phyloP scores from a whole-genome alignment of 805 yeast species.

The Dipodascus albidus region DNA sequence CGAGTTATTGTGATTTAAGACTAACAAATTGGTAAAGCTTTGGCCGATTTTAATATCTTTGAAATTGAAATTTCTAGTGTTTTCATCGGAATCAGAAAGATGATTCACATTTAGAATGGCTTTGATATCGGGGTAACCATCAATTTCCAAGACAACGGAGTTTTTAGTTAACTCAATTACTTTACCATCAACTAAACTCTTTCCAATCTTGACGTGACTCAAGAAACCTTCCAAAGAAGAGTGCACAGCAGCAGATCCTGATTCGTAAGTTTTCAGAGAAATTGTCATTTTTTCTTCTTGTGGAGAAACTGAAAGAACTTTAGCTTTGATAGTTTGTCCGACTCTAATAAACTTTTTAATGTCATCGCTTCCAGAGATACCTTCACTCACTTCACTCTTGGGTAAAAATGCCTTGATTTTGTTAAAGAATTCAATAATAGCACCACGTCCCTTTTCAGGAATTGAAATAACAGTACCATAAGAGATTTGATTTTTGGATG shows the following conservation, averaged over 20 bases:
- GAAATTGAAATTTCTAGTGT: constrained; percentile 45
- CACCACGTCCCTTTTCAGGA: constrained; percentile 51
- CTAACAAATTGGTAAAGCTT: constrained; percentile 41
- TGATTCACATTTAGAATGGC: constrained; percentile 64
- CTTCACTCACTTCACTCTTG: constrained; percentile 75
- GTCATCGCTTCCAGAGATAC: constrained; percentile 52
- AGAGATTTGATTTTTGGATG: constrained; percentile 42
- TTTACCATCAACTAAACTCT: constrained; percentile 44
- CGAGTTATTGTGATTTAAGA: constrained; percentile 54
- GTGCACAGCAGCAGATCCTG: not conserved
- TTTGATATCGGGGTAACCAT: constrained; percentile 45
- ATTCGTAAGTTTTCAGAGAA: constrained; percentile 40
- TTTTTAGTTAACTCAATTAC: constrained; percentile 71
- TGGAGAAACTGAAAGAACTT: constrained; percentile 46
- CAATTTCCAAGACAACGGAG: constrained; percentile 52
- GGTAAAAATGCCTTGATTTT: constrained; percentile 72
- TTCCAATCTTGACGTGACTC: constrained; percentile 28
- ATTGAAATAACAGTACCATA: constrained; percentile 66
- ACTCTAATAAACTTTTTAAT: constrained; percentile 69
- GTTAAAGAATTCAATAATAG: constrained; percentile 75
- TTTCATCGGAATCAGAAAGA: constrained; percentile 65
- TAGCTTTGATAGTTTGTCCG: constrained; percentile 76
- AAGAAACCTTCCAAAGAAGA: constrained; percentile 11
- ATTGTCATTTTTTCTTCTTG: constrained; percentile 49
- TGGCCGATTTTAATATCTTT: constrained; percentile 58